phyloP scores from a whole-genome alignment of 805 yeast genomes.

The Saturnispora dispora region DNA sequence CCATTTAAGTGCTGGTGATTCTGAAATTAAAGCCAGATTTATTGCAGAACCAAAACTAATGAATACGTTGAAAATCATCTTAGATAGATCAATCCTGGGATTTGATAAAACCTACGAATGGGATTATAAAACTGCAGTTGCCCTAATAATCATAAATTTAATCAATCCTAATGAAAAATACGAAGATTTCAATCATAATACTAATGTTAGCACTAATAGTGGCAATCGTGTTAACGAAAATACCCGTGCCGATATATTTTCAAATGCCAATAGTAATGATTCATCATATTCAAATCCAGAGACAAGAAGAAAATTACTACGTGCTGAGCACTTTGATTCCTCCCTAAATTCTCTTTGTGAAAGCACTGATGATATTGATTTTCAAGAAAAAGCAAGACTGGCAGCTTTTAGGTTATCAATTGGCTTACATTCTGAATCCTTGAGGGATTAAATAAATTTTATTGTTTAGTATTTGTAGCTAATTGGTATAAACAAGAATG shows the following conservation, averaged over 20 bases:
- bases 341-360: slow-evolving; percentile 4
- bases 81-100: background rate
- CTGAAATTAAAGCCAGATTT: background rate
- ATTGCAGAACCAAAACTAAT: background rate
- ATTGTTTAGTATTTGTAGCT: background rate
- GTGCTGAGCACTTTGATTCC: slow-evolving; percentile 1
- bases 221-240: background rate
- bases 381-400: slow-evolving; percentile 8
- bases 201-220: background rate
- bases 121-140: slow-evolving; percentile 5
- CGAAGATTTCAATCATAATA: background rate
- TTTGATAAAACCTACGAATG: background rate
- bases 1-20: slow-evolving; percentile 4
- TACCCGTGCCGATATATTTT: background rate
- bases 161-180: slow-evolving; percentile 1
- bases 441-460: background rate
- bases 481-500: background rate
- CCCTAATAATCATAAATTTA: slow-evolving; percentile 1
- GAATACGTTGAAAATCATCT: background rate
- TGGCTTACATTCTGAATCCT: background rate
- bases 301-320: background rate
- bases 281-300: background rate
- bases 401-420: slow-evolving; percentile 3
- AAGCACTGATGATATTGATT: slow-evolving; percentile 4
- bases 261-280: background rate